These are phyloP conservation scores for Chlorophyllum brunneum DNA, from an alignment of 768 basidiomycete species.

Conservation along the genomic window DNA sequence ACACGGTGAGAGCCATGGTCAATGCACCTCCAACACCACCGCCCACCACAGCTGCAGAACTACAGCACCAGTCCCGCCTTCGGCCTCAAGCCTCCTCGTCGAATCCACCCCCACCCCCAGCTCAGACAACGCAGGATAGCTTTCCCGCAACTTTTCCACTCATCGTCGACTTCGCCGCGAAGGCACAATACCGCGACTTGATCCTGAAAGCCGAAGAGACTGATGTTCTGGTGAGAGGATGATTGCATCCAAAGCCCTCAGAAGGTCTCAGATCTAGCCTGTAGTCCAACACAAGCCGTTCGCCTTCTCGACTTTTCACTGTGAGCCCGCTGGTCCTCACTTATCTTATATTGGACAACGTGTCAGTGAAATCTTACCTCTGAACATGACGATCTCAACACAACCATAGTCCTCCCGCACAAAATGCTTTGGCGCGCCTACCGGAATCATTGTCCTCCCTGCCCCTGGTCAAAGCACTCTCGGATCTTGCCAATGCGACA, in stretches of 20 bases:
- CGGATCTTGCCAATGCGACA: conserved; percentile 44
- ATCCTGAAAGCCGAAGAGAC: conserved; percentile 44
- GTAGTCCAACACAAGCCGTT: conserved; percentile 30
- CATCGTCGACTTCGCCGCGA: conserved; percentile 41
- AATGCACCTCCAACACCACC: conserved; percentile 65
- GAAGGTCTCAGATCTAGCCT: background rate
- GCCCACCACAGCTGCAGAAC: conserved; percentile 51
- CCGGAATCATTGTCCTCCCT: conserved; percentile 41
- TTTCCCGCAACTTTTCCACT: conserved; percentile 44
- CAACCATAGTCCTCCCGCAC: conserved; percentile 50
- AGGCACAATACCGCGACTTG: conserved; percentile 39
- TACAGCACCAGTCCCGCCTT: conserved; percentile 39
- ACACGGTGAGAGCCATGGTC: conserved; percentile 36
- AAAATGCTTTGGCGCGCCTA: conserved; percentile 52
- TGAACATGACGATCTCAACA: background rate
- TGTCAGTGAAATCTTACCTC: conserved; percentile 36
- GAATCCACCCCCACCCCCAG: conserved; percentile 12
- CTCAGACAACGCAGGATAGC: conserved; percentile 21
- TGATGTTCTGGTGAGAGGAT: conserved; percentile 57
- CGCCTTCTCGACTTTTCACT: conserved; percentile 45
- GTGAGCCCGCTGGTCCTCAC: conserved; percentile 59
- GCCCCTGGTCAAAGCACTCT: conserved; percentile 45
- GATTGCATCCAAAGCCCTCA: conserved; percentile 15
- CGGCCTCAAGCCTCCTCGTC: conserved; percentile 26
- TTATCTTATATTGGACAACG: conserved; percentile 59